These are phyloP conservation scores for Colletotrichum abscissum DNA, from an alignment of 2,329 filamentous ascomycete species.

Conservation along the genomic window DNA sequence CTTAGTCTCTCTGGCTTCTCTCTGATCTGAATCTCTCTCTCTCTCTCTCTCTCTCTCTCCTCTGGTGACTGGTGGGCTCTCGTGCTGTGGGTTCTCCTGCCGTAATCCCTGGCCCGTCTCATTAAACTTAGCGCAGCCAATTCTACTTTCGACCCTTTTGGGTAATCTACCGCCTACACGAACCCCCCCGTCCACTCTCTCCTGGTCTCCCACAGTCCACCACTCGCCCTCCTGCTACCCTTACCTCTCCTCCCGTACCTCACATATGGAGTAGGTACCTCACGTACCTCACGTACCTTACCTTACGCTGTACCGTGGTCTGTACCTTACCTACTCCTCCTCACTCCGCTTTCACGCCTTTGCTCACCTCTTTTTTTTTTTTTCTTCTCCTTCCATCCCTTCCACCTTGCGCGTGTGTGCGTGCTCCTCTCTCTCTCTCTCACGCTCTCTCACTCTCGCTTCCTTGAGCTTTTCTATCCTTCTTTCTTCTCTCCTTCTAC, in stretches of 20 bases:
- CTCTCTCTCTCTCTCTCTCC: not conserved
- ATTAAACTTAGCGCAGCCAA: slow-evolving; percentile 56
- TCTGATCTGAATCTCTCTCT: not conserved
- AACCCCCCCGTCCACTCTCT: slow-evolving; percentile 41
- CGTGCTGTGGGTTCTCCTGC: slow-evolving; percentile 22
- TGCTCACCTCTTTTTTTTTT: slow-evolving; percentile 23
- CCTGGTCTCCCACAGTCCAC: slow-evolving; percentile 31
- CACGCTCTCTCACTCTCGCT: slow-evolving; percentile 40
- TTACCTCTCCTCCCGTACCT: slow-evolving; percentile 16
- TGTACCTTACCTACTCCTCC: slow-evolving; percentile 14
- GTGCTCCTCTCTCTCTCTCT: slow-evolving; percentile 8
- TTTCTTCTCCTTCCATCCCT: not conserved
- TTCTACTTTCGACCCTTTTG: slow-evolving; percentile 47
- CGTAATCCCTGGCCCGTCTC: slow-evolving; percentile 45
- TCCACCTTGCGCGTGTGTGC: not conserved
- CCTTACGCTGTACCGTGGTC: not conserved
- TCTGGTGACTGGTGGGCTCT: slow-evolving; percentile 18
- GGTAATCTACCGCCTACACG: slow-evolving; percentile 48
- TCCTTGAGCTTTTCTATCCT: slow-evolving; percentile 46
- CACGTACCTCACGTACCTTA: not conserved
- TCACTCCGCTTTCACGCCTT: slow-evolving; percentile 27
- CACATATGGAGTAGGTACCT: not conserved
- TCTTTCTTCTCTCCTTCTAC: slow-evolving; percentile 43
- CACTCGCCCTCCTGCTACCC: slow-evolving; percentile 25
- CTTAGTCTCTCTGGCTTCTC: slow-evolving; percentile 7